Evolutionary conservation across 768 basidiomycete species (phyloP), one percentile per base, ranked within the genome.

Genomic region (Hydnum rufescens): DNA sequence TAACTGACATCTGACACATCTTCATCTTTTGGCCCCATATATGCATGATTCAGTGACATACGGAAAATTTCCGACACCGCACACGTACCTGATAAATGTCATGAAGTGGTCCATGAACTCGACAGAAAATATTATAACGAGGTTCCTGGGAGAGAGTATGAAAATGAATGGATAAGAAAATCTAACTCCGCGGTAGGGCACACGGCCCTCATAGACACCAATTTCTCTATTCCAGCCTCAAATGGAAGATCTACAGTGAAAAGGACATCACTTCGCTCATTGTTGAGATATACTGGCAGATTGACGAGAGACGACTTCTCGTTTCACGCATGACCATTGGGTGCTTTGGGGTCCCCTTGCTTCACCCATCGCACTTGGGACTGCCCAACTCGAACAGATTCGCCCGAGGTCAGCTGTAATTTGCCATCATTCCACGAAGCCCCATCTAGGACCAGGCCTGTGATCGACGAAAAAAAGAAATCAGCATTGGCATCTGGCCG

Each of bases 251-350:
- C 76, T 32, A 93, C 80, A 1, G 84, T 88, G 68, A 95, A 92
- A 60, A 97, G 67, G 31, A 93, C 84, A 60, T 89, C 86, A 62
- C 78, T 82, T 49, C 92, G 75, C 66, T 88, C 83, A 57, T 73
- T 71, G 65, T 96, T 95, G 62, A 96, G 74, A 65, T 95, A 97
- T 42, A 95, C 85, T 0, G 92, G 93, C 22, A 97, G 68, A 57
- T 80, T 83, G 60, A 92, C 83, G 52, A 75, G 58, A 3, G 22
- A 42, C 5, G 22, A 6, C 6, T n/a, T 22, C 5, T 52, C 22
- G 4, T 29, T 49, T 32, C 28, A 8, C 5, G 46, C 1, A 23
- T 50, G 66, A 67, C 31, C 62, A 61, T 32, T 61, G 61, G 18
- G 66, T 51, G 3, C 64, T 59, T 32, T 71, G 72, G 71, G 67